Evolutionary conservation across 2,329 filamentous ascomycete genomes (phyloP), one percentile per base, ranked within the genome.

Genomic region (Colletotrichum falcatum): DNA sequence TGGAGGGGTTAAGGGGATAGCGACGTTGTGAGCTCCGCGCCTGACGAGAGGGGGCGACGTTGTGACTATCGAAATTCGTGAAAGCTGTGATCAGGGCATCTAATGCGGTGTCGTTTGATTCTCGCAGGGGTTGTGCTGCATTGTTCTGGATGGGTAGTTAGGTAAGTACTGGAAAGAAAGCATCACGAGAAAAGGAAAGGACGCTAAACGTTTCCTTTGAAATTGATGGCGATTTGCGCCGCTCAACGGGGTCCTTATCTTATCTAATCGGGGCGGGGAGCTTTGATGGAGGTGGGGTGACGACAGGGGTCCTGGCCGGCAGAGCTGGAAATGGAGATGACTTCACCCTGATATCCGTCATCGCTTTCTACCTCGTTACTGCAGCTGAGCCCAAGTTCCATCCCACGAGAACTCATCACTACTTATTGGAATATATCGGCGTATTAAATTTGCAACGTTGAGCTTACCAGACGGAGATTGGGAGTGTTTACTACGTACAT

Each of bases 241-340:
- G 59, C 66, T 61, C 48, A 55, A 59, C 60, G 65, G 55, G 68
- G 61, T 72, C 62, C 56, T 72, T 72, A 72, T 72, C 71, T 72
- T 72, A 72, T 72, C 71, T 68, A 59, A 20, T 26, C 51, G 6
- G 23, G 9, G 46, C 39, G 55, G 48, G 44, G n/a, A 65, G 42
- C 48, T 61, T 35, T 9, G 35, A n/a, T 37, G 9, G 37, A 48
- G 53, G 61, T 58, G 65, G 65, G 65, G 61, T 42, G 56, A 18
- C 12, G 33, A 46, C 61, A 68, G 61, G 60, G 65, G 61, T 63
- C 35, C 8, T 28, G 33, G 48, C 53, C 35, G 26, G 60, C 35
- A 51, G 35, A 48, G n/a, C 16, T 44, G 54, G n/a, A 23, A 28
- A 56, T 39, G 37, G 55, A 44, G 28, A 60, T 48, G 26, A 46